phyloP scores from a whole-genome alignment of 1,284 basidiomycete genomes.

The Cryptococcus sp. region DNA sequence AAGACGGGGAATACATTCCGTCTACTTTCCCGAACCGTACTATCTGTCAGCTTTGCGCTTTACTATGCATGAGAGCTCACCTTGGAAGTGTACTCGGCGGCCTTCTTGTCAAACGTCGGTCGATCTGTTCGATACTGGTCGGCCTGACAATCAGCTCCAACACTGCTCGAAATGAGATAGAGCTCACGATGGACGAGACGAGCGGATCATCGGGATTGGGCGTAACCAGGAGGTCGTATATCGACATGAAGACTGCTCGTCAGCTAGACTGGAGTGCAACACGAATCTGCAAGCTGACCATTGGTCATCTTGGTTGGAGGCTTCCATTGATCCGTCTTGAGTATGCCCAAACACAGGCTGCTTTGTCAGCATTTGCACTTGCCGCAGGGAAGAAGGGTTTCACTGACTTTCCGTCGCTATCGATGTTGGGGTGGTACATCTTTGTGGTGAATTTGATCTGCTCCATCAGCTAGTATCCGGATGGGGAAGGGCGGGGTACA shows the following conservation, averaged over 20 bases:
- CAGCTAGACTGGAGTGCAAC: too few species aligned
- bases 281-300: conserved; percentile 49
- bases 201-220: conserved; percentile 87
- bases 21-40: too few species aligned
- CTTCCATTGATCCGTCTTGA: conserved; percentile 64
- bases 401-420: conserved; percentile 78
- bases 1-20: too few species aligned
- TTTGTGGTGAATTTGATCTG: conserved; percentile 80
- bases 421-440: conserved; percentile 89
- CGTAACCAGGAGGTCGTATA: conserved; percentile 80
- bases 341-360: conserved; percentile 53
- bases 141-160: conserved; percentile 28
- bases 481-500: neutral
- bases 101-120: conserved; percentile 38
- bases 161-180: neutral
- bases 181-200: conserved; percentile 49
- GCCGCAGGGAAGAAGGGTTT: conserved; percentile 1
- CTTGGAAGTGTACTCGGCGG: conserved; percentile 39
- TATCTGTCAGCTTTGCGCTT: neutral
- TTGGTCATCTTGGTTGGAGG: conserved; percentile 71
- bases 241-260: conserved; percentile 61
- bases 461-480: neutral
- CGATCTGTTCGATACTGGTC: conserved; percentile 42
- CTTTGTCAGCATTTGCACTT: neutral
- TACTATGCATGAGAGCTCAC: conserved; percentile 17